Percentiles rank a stretch among this genome's conserved stretches.
Evolutionary conservation across 192 early-diverging fungal species (phyloP).

Genomic region (Chytriomyces sp.): DNA sequence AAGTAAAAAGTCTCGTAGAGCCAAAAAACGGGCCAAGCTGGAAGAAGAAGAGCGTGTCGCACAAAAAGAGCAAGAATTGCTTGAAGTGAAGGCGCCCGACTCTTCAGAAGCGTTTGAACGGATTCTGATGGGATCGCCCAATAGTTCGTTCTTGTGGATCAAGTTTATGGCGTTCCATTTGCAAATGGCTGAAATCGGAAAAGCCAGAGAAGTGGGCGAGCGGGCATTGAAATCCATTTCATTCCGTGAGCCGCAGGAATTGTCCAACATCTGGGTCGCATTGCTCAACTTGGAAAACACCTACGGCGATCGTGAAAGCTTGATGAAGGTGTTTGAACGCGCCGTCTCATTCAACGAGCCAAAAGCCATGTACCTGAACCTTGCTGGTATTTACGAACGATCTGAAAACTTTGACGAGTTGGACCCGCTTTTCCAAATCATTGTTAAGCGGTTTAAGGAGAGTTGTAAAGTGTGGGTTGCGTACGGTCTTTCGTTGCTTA

Average conservation of each 20-base stretch:
- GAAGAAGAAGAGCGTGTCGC: slow-evolving; percentile 60
- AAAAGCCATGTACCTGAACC: slow-evolving; percentile 85
- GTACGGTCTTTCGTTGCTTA: slow-evolving; percentile 81
- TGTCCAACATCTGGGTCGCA: slow-evolving; percentile 98
- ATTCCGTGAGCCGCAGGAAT: slow-evolving; percentile 92
- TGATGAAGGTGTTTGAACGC: slow-evolving; percentile 84
- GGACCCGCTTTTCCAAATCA: slow-evolving; percentile 72
- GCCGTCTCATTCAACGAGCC: slow-evolving; percentile 85
- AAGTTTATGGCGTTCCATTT: slow-evolving; percentile 99
- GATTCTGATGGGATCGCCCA: slow-evolving; percentile 89
- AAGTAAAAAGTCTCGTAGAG: slow-evolving; percentile 53
- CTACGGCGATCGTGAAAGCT: slow-evolving; percentile 82
- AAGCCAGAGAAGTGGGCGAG: slow-evolving; percentile 92
- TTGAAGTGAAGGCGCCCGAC: slow-evolving; percentile 60
- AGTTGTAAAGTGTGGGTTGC: slow-evolving; percentile 91
- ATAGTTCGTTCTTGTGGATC: slow-evolving; percentile 97
- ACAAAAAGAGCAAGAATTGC: slow-evolving; percentile 46
- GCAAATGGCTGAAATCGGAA: slow-evolving; percentile 87
- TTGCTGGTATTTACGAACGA: slow-evolving; percentile 89
- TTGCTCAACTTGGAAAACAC: slow-evolving; percentile 94
- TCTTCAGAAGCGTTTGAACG: slow-evolving; percentile 88
- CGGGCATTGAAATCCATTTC: slow-evolving; percentile 91
- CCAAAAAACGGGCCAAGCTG: slow-evolving; percentile 66
- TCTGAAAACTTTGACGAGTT: slow-evolving; percentile 71
- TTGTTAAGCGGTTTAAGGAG: slow-evolving; percentile 84